Percentiles rank a stretch among this genome's conserved stretches.
These are phyloP conservation scores for Psilocybe tampanensis DNA, from an alignment of 768 basidiomycete genomes.

Conservation along the genomic window DNA sequence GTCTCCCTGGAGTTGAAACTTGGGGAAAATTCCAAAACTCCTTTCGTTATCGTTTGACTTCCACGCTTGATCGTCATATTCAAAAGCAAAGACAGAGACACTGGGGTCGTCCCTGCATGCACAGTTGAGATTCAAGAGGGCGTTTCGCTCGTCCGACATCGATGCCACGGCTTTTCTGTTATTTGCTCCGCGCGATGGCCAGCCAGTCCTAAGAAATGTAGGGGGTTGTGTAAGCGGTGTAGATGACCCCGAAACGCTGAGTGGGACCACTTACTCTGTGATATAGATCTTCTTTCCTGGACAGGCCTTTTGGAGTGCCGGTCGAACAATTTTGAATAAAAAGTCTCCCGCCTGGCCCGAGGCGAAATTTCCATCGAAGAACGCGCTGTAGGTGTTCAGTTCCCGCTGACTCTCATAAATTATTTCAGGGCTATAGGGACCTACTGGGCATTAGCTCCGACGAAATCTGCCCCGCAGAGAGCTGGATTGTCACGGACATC, in stretches of 20 bases:
- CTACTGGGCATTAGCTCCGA: constrained; percentile 45
- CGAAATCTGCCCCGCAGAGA: constrained; percentile 40
- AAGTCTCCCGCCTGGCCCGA: constrained; percentile 39
- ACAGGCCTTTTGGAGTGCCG: constrained; percentile 37
- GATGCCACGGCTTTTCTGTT: constrained; percentile 34
- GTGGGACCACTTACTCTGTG: constrained; percentile 32
- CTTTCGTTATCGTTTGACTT: constrained; percentile 40
- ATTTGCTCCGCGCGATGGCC: constrained; percentile 39
- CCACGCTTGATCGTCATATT: constrained; percentile 43
- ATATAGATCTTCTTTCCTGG: constrained; percentile 41
- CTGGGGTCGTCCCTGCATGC: constrained; percentile 35
- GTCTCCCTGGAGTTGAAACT: constrained; percentile 27
- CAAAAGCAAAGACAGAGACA: constrained; percentile 42
- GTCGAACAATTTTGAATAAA: constrained; percentile 39
- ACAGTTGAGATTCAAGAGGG: constrained; percentile 38
- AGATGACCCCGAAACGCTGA: background rate
- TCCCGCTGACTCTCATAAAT: background rate
- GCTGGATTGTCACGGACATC: constrained; percentile 32
- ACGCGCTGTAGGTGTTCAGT: constrained; percentile 26
- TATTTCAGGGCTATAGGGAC: constrained; percentile 1
- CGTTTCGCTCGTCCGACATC: constrained; percentile 33
- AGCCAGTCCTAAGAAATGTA: constrained; percentile 33
- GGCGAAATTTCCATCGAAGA: constrained; percentile 36
- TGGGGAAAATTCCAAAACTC: constrained; percentile 43
- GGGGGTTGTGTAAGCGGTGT: background rate